Conservation (phyloP, 202 grass and related monocot species). For the Zizania palustris region DNA sequence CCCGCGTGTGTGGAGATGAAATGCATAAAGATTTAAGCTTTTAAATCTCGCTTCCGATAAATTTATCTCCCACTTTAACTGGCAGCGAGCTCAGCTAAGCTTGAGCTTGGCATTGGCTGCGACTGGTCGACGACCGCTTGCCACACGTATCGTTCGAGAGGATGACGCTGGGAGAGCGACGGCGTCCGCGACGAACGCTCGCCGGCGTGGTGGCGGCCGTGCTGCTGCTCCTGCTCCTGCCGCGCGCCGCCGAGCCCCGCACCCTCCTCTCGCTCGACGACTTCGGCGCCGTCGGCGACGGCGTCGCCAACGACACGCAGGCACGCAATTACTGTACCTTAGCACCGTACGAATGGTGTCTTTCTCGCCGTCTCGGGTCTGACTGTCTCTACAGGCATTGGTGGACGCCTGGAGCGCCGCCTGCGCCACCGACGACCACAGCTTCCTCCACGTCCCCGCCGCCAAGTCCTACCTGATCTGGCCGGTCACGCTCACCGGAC, state of each 20-base stretch:
- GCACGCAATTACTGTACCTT: not conserved
- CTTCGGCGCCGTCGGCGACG: constrained; percentile 70
- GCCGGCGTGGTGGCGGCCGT: not conserved
- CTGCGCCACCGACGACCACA: constrained; percentile 30
- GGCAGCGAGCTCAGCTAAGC: too few species aligned
- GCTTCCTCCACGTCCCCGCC: constrained; percentile 53
- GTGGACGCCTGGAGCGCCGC: constrained; percentile 51
- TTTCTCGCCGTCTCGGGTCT: not conserved
- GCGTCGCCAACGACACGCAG: constrained; percentile 56
- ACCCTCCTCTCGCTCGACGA: constrained; percentile 56
- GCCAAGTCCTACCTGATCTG: constrained; percentile 54
- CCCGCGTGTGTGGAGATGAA: not conserved
- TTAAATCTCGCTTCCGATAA: too few species aligned
- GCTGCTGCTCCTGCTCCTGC: constrained; percentile 15
- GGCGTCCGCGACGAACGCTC: not conserved
- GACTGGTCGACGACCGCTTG: too few species aligned
- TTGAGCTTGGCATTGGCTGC: too few species aligned
- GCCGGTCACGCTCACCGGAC: constrained; percentile 53
- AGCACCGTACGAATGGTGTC: not conserved
- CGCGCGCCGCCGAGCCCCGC: constrained; percentile 5
- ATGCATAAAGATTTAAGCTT: not conserved
- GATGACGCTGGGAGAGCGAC: not conserved
- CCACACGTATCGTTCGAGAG: not conserved
- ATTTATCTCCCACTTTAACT: too few species aligned
- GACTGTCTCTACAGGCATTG: constrained; percentile 41